Evolutionary conservation across 495 filamentous ascomycete species (phyloP).

Genomic region (Neurospora intermedia): DNA sequence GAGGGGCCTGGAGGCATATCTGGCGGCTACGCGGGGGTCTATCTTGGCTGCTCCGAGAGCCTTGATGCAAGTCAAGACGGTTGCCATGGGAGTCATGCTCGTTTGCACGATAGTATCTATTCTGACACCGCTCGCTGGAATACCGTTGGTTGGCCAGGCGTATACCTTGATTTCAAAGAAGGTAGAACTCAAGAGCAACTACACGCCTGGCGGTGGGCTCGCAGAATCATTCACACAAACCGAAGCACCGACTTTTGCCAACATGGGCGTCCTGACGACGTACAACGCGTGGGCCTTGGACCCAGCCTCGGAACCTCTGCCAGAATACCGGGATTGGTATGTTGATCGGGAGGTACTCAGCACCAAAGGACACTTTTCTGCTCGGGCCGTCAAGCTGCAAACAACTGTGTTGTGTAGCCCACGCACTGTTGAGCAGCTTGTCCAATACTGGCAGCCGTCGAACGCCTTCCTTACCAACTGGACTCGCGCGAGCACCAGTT

Average conservation of each 20-base stretch:
- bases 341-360: constrained; percentile 13
- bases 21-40: constrained; percentile 13
- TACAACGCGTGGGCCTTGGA: constrained; percentile 18
- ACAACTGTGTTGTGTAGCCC: constrained; percentile 14
- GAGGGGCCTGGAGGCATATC: constrained; percentile 16
- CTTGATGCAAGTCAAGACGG: constrained; percentile 4
- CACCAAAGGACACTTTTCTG: constrained; percentile 14
- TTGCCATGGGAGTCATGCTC: constrained; percentile 10
- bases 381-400: constrained; percentile 13
- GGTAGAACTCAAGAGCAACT: constrained; percentile 13
- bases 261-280: constrained; percentile 11
- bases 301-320: constrained; percentile 17
- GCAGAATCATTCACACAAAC: constrained; percentile 14
- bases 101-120: constrained; percentile 3
- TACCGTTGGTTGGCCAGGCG: constrained; percentile 19
- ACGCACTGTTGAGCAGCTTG: constrained; percentile 9
- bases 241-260: constrained; percentile 18
- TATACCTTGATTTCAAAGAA: constrained; percentile 9
- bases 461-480: constrained; percentile 22
- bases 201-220: constrained; percentile 15
- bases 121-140: constrained; percentile 12
- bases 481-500: constrained; percentile 11
- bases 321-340: constrained; percentile 20
- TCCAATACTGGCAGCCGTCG: constrained; percentile 6
- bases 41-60: constrained; percentile 14